A percentile compares a stretch with the other conserved stretches of the same genome.
These are phyloP conservation scores for Casuarina equisetifolia DNA, from an alignment of 306 rosid genomes.

Conservation along the genomic window DNA sequence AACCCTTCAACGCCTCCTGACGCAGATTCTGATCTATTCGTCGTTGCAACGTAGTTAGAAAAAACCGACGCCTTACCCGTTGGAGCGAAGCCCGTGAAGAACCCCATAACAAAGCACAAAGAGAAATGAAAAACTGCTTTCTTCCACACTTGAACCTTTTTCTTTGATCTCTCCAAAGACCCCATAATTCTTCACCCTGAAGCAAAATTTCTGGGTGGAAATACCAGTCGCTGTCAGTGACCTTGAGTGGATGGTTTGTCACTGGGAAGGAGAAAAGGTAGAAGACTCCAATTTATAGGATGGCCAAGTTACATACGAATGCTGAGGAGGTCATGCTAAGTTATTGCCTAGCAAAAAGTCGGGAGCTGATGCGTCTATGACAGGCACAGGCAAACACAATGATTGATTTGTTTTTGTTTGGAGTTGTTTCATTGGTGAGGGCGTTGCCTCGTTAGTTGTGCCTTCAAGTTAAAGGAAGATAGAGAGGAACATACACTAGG, in stretches of 20 bases:
- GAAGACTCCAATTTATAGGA: slow-evolving; percentile 29
- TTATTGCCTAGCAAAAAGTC: slow-evolving; percentile 25
- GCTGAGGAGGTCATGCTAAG: not conserved
- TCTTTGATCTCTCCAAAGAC: slow-evolving; percentile 75
- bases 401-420: slow-evolving; percentile 19
- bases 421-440: slow-evolving; percentile 40
- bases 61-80: slow-evolving; percentile 56
- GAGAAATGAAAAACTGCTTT: slow-evolving; percentile 79
- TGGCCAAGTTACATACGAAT: slow-evolving; percentile 8
- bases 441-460: slow-evolving; percentile 52
- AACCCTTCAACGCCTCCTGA: slow-evolving; percentile 38
- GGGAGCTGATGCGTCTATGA: slow-evolving; percentile 26
- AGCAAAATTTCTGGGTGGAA: slow-evolving; percentile 24
- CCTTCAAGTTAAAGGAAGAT: slow-evolving; percentile 81
- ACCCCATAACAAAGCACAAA: slow-evolving; percentile 84
- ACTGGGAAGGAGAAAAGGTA: slow-evolving; percentile 22
- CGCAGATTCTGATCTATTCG: slow-evolving; percentile 34
- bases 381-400: slow-evolving; percentile 52
- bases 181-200: slow-evolving; percentile 50
- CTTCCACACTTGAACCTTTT: slow-evolving; percentile 75
- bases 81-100: slow-evolving; percentile 90
- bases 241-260: not conserved
- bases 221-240: not conserved
- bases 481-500: slow-evolving; percentile 24
- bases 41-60: slow-evolving; percentile 20